phyloP scores from a whole-genome alignment of 495 filamentous ascomycete species.

The Bathelium albidoporum region DNA sequence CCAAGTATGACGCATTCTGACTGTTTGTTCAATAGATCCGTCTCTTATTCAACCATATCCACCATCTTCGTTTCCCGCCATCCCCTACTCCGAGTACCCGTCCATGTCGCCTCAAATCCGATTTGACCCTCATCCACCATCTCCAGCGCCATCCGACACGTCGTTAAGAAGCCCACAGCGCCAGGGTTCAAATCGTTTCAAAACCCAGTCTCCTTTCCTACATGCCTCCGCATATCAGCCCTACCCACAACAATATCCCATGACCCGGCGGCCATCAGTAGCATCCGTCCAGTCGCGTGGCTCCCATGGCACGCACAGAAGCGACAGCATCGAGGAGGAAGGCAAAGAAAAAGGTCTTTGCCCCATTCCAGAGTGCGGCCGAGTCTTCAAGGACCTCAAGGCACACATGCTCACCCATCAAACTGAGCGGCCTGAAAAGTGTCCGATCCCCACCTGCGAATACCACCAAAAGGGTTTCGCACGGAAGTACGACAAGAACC shows the following conservation, averaged over 20 bases:
- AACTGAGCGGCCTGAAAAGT: constrained; percentile 90
- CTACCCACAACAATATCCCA: constrained; percentile 32
- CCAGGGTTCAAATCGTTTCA: constrained; percentile 20
- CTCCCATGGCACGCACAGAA: constrained; percentile 45
- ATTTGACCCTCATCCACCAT: constrained; percentile 22
- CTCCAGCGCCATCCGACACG: constrained; percentile 15
- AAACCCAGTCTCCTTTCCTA: constrained; percentile 35
- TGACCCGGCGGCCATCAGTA: constrained; percentile 44
- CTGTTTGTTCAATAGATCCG: constrained; percentile 40
- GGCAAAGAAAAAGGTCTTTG: constrained; percentile 60
- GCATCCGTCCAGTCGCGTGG: constrained; percentile 46
- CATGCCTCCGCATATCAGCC: constrained; percentile 26
- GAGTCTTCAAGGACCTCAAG: constrained; percentile 87
- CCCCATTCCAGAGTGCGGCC: constrained; percentile 73
- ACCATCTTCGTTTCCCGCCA: constrained; percentile 21
- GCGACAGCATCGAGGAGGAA: constrained; percentile 49
- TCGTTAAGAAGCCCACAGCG: constrained; percentile 21
- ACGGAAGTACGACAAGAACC: constrained; percentile 95
- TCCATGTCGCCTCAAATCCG: constrained; percentile 21
- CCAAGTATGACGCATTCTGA: constrained; percentile 13
- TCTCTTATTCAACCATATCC: constrained; percentile 44
- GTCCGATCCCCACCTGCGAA: constrained; percentile 86
- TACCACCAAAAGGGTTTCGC: constrained; percentile 95
- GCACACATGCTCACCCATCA: constrained; percentile 96
- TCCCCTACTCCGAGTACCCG: constrained; percentile 24